Conservation (phyloP, 192 early-diverging fungal genomes). For the Coemansia sp. region DNA sequence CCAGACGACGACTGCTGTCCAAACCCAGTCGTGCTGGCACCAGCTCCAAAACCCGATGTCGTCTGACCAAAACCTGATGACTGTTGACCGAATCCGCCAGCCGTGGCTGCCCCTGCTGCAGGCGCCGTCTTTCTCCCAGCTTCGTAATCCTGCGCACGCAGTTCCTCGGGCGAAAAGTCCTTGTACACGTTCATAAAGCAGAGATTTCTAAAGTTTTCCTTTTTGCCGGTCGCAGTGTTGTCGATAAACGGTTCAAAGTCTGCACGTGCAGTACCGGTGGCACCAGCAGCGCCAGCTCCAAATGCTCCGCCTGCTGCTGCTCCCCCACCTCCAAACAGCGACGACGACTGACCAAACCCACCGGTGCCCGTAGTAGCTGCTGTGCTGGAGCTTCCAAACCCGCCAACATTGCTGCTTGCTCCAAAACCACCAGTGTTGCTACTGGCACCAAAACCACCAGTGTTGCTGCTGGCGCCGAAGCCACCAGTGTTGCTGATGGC, state of each 20-base stretch:
- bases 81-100: constrained; percentile 11
- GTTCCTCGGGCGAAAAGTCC: constrained; percentile 84
- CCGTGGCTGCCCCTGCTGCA: constrained; percentile 15
- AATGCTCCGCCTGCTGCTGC: too few species aligned
- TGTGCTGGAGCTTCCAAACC: constrained; percentile 40
- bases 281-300: constrained; percentile 46
- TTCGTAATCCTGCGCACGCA: constrained; percentile 84
- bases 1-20: constrained; percentile 11
- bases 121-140: constrained; percentile 67
- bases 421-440: too few species aligned
- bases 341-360: constrained; percentile 44
- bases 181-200: constrained; percentile 85
- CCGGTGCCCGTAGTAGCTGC: constrained; percentile 34
- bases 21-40: constrained; percentile 17
- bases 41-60: constrained; percentile 17
- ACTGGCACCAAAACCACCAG: too few species aligned
- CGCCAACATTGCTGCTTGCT: constrained; percentile 31
- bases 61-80: constrained; percentile 43
- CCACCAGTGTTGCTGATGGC: constrained; percentile 3
- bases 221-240: constrained; percentile 54
- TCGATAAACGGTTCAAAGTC: constrained; percentile 56
- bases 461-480: too few species aligned
- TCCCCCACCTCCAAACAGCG: constrained; percentile 19
- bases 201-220: constrained; percentile 66
- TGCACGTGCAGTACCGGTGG: constrained; percentile 36